Conservation (phyloP, 75 land plant genomes). For the Pinus taeda region DNA sequence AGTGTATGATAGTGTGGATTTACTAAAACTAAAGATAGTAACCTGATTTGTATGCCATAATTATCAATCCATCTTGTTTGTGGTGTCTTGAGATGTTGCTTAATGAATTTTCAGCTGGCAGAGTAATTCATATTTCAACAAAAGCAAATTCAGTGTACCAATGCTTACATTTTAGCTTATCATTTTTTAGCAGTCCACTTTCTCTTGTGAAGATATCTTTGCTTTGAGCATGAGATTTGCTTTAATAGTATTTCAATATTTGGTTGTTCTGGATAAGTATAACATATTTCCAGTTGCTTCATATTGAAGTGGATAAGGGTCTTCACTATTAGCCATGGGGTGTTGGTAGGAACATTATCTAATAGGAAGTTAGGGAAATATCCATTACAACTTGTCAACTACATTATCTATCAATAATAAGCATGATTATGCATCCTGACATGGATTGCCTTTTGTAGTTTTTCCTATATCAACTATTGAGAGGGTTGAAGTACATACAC, state of each 20-base stretch:
- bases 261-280: background rate
- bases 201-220: background rate
- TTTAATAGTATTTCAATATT: background rate
- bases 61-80: no score
- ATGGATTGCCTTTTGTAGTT: slow-evolving; percentile 44
- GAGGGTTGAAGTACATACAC: slow-evolving; percentile 94
- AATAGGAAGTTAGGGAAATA: background rate
- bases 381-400: background rate
- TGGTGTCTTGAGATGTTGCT: no score
- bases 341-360: background rate
- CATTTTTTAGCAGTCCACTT: background rate
- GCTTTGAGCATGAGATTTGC: no score
- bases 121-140: background rate
- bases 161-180: background rate
- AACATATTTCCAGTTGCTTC: no score
- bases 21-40: no score
- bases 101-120: background rate
- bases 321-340: background rate
- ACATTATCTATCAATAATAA: background rate
- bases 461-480: slow-evolving; percentile 81
- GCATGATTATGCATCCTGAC: background rate
- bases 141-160: background rate
- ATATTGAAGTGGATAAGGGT: background rate
- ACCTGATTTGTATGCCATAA: no score
- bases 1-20: no score